Base-by-base conservation (phyloP, 148 eudicot genomes). In the Rhododendron molle region DNA sequence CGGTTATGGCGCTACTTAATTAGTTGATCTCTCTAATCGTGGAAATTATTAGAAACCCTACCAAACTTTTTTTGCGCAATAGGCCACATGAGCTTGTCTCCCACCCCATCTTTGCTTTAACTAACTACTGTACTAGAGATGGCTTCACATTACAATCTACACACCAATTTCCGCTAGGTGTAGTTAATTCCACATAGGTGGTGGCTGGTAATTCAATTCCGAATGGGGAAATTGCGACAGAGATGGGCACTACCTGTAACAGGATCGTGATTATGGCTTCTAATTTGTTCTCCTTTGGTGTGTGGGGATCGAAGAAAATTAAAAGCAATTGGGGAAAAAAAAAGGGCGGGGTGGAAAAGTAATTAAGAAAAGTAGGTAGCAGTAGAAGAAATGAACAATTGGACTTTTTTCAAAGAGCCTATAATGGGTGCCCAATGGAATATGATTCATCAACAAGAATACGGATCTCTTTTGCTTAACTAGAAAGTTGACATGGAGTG, bases 41-140 rank as follows among this genome's bases (percentile, higher is more conserved):
- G 58, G 20, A 23, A 20, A 80, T 80, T 40, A 62, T 65, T 30
- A 65, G n/a, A 78, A 52, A 20, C 86, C 47, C 78, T 36, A 50
- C 54, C 13, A 72, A 50, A 44, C 82, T 76, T 20, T 43, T 80
- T 81, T 54, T 40, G n/a, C 44, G 43, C 26, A 71, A 28, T 71
- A 85, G 60, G 40, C 81, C 83, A 84, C 69, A 81, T 74, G 87
- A 60, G 40, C 73, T 49, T 74, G 82, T 81, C 82, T 76, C 82
- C 72, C 85, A 36, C 47, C 67, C 84, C 77, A 81, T 9, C 2
- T 76, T 58, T 69, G 16, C 34, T 69, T 12, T 28, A 73, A 73
- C 44, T 32, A 73, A 73, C 44, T 36, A 36, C 23, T 7, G 36
- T 36, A 36, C 23, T 7, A 73, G 78, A 34, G 44, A 36, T 73